Evolutionary conservation across 805 yeast genomes (phyloP), one percentile per base, ranked within the genome.

Genomic region (Clavispora phyllophila): DNA sequence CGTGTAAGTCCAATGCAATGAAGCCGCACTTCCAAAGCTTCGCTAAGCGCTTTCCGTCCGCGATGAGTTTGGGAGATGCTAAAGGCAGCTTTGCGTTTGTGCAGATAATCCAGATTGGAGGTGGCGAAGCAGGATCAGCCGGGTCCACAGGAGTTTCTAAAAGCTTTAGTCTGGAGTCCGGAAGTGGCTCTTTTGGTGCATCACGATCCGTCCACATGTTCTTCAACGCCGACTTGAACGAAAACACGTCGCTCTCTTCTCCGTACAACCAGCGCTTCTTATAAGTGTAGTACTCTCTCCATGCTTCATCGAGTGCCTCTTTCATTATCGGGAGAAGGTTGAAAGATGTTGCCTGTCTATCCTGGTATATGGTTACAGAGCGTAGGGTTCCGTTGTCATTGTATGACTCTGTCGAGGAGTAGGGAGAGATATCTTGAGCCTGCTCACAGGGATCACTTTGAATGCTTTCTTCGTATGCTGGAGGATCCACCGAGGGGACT

Each of bases 101-200:
- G 49, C 86, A 83, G 2, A 82, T 73, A 5, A 85, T 68, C 54
- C 84, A 63, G 13, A 83, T 74, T 1, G 91, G 90, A 0, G 93
- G 95, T 13, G 69, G 66, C 37, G 65, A 54, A 41, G 54, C 53
- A 2, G 66, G 66, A 39, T 65, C 66, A 2, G 62, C 49, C 1
- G 71, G 71, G 46, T 68, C 66, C 26, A 50, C 40, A 1, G 66
- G 56, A 33, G 55, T 55, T n/a, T 52, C 61, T 20, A 60, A 43
- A 19, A 62, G 49, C 10, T 50, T 44, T 3, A 48, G n/a, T 18
- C 10, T 25, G 20, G 41, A 43, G 1, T 19, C 28, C 8, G 49
- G 44, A 10, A 36, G 31, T 12, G 9, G 9, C 10, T 4, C 20
- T 10, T 13, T 18, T 12, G 37, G 20, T 25, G 27, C 34, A 22